Percentiles rank a stretch among this genome's conserved stretches.
These are phyloP conservation scores for Straminergon stramineum DNA, from an alignment of 225 moss, liverwort and hornwort genomes.

Conservation along the genomic window DNA sequence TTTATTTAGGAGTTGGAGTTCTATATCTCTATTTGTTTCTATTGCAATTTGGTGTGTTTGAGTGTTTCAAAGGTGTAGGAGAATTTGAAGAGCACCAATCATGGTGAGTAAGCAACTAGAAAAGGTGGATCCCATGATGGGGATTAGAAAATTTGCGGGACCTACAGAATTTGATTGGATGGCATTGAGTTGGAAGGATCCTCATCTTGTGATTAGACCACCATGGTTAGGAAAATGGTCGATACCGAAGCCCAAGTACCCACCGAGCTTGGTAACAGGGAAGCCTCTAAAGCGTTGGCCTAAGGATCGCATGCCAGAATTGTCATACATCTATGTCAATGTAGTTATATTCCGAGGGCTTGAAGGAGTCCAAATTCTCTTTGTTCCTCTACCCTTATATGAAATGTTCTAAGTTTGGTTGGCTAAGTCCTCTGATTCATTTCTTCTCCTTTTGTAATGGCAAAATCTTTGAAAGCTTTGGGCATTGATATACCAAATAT, in stretches of 20 bases:
- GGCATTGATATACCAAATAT: not conserved
- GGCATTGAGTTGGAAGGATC: not conserved
- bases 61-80: not conserved
- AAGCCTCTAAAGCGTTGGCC: constrained; percentile 11
- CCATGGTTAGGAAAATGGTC: not conserved
- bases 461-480: not conserved
- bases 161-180: constrained; percentile 11
- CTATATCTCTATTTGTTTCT: not conserved
- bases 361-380: constrained; percentile 26
- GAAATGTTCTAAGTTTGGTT: not conserved
- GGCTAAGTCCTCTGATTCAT: not conserved
- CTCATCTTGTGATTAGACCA: not conserved
- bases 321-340: constrained; percentile 10
- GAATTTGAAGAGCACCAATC: not conserved
- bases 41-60: not conserved
- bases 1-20: not conserved
- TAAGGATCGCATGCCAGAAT: not conserved
- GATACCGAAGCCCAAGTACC: not conserved
- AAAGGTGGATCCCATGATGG: not conserved
- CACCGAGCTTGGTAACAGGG: not conserved
- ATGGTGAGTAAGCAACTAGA: not conserved
- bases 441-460: not conserved
- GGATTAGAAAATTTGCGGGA: constrained; percentile 2
- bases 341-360: constrained; percentile 1
- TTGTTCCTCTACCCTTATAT: constrained; percentile 9